Conservation (phyloP, 108 stramenopile genomes). For the Nitzschia sp. region DNA sequence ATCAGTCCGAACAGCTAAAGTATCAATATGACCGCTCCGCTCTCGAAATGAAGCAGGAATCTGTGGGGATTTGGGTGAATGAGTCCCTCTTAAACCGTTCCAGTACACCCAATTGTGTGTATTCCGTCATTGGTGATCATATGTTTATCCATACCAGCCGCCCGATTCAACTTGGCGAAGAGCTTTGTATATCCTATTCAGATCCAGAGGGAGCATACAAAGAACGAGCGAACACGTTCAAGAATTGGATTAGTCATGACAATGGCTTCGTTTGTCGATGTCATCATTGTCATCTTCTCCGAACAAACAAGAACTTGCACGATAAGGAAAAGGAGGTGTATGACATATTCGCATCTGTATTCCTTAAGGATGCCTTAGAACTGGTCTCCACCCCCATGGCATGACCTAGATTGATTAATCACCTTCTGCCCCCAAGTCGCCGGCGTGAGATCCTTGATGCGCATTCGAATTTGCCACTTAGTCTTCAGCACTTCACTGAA, state of each 20-base stretch:
- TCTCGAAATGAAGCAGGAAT: not conserved
- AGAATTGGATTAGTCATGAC: slow-evolving; percentile 11
- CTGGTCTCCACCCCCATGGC: too few relatives aligned
- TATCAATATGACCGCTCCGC: not conserved
- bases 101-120: slow-evolving; percentile 29
- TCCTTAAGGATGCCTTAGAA: too few relatives aligned
- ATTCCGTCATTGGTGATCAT: slow-evolving; percentile 25
- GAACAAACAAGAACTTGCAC: not conserved
- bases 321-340: not conserved
- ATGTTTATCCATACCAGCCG: slow-evolving; percentile 21
- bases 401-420: too few relatives aligned
- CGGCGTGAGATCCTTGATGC: too few relatives aligned
- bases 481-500: too few relatives aligned
- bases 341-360: too few relatives aligned
- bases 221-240: slow-evolving; percentile 12
- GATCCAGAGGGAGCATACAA: not conserved
- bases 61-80: slow-evolving; percentile 13
- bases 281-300: slow-evolving; percentile 18
- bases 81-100: slow-evolving; percentile 35
- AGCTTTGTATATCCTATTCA: slow-evolving; percentile 20
- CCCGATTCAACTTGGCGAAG: slow-evolving; percentile 11
- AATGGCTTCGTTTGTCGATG: slow-evolving; percentile 27
- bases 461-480: too few relatives aligned
- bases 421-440: too few relatives aligned
- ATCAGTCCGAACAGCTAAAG: not conserved